A percentile compares a stretch with the other conserved stretches of the same genome.
These are phyloP conservation scores for Smittium culicis DNA, from an alignment of 371 early-diverging fungal genomes.

Conservation along the genomic window DNA sequence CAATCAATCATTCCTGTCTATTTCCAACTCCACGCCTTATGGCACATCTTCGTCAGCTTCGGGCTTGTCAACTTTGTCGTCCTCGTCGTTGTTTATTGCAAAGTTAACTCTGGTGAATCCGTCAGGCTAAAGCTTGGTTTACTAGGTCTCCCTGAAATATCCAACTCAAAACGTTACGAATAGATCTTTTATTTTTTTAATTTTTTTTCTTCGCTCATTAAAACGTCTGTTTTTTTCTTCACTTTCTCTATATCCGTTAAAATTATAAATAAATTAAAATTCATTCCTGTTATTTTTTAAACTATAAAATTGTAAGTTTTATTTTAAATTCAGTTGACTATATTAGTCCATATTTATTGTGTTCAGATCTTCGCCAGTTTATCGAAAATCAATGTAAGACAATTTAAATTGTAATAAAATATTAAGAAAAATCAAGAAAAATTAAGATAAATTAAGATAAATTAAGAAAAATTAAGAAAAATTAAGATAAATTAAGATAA, in stretches of 20 bases:
- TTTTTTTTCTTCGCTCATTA: too few relatives aligned
- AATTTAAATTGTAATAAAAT: too few relatives aligned
- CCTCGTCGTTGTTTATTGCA: constrained; percentile 28
- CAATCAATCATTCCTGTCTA: constrained; percentile 33
- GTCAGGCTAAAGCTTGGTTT: constrained; percentile 17
- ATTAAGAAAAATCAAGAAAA: too few relatives aligned
- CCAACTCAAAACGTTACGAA: neutral
- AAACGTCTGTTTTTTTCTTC: neutral
- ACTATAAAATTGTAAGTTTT: too few relatives aligned
- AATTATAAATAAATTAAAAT: neutral
- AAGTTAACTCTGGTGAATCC: constrained; percentile 17
- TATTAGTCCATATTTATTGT: too few relatives aligned
- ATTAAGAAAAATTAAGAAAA: too few relatives aligned
- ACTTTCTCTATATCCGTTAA: neutral
- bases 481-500: too few relatives aligned
- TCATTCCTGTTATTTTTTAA: neutral
- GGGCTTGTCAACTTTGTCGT: constrained; percentile 25
- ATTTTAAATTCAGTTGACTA: too few relatives aligned
- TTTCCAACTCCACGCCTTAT: constrained; percentile 39
- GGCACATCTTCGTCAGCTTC: constrained; percentile 36
- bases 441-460: too few relatives aligned
- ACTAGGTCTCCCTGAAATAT: neutral
- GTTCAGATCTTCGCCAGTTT: too few relatives aligned
- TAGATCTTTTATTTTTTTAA: neutral
- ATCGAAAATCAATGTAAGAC: too few relatives aligned